Evolutionary conservation across 208 protist species (phyloP).

Genomic region (Crithidia brevicula): DNA sequence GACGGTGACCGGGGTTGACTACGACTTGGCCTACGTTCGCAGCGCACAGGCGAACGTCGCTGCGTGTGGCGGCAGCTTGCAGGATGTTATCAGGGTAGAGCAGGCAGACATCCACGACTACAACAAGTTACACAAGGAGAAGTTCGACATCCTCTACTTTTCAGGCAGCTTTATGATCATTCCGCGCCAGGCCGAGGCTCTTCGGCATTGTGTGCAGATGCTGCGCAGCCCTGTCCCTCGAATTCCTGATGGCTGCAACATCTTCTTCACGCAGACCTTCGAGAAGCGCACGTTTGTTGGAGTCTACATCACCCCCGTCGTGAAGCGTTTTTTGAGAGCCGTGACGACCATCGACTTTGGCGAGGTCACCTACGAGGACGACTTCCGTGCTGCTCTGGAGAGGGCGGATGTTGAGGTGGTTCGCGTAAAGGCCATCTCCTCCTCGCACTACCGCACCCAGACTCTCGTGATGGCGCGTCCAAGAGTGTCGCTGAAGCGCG

Average conservation of each 20-base stretch:
- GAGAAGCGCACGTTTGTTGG: constrained; percentile 71
- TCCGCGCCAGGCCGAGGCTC: constrained; percentile 49
- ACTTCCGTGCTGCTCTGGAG: constrained; percentile 58
- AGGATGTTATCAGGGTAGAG: constrained; percentile 48
- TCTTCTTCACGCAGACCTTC: constrained; percentile 87
- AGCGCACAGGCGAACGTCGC: constrained; percentile 54
- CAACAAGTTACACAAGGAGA: constrained; percentile 44
- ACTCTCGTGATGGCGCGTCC: constrained; percentile 66
- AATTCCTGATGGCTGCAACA: constrained; percentile 45
- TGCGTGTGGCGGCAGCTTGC: constrained; percentile 36
- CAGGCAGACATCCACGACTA: constrained; percentile 77
- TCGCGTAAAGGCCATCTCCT: constrained; percentile 39
- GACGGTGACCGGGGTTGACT: constrained; percentile 71
- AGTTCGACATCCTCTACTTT: constrained; percentile 82
- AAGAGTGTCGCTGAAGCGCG: constrained; percentile 22
- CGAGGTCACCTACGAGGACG: constrained; percentile 80
- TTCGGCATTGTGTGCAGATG: constrained; percentile 70
- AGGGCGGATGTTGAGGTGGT: constrained; percentile 63
- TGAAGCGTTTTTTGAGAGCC: constrained; percentile 59
- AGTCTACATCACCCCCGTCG: constrained; percentile 48
- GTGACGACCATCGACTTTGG: constrained; percentile 88
- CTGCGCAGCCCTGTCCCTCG: constrained; percentile 52
- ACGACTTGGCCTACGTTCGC: constrained; percentile 66
- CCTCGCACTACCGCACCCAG: constrained; percentile 59
- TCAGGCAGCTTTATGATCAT: constrained; percentile 87